Evolutionary conservation across 2,329 filamentous ascomycete species (phyloP), one percentile per base, ranked within the genome.

Genomic region (Claviceps digitariae): DNA sequence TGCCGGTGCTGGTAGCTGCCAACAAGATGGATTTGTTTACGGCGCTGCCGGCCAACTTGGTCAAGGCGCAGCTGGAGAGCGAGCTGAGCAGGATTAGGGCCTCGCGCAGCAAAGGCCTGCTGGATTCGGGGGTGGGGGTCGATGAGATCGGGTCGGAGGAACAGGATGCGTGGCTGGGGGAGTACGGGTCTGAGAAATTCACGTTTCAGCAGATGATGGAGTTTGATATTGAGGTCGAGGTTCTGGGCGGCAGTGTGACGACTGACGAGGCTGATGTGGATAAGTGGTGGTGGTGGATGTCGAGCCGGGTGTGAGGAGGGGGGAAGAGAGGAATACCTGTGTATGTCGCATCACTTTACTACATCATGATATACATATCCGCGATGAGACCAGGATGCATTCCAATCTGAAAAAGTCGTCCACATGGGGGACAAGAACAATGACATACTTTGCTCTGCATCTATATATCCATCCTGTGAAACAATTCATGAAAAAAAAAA

Each of bases 11-110:
- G 38, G 74, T 98, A 36, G 90, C 90, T 1, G 90, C 90, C 52
- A 98, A 97, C 70, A 98, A 98, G 76, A 79, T 90, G 65, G 93
- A 98, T 67, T 76, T 98, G 1, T 98, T 98, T 66, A 96, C 93
- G 0, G 89, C 91, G 8, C 72, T 96, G 51, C 93, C 93, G 0
- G 80, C 87, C 0, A 77, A 79, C 6, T 74, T 94, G 34, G 87
- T 96, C 55, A 84, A 81, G 67, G 76, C 76, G 52, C 81, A 79
- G 58, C 74, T 98, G 15, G 90, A 97, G 70, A 74, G 77, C 13
- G 91, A 96, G 67, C 81, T 97, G 56, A 81, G 83, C 27, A 81
- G 85, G 50, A 85, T 97, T 51, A 80, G 91, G 48, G 74, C 76
- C 54, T 87, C 86, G 43, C 83, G 82, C 65, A 86, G 84, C 61